These are phyloP conservation scores for Volvox carteri DNA, from an alignment of 163 green algal genomes.

Conservation along the genomic window DNA sequence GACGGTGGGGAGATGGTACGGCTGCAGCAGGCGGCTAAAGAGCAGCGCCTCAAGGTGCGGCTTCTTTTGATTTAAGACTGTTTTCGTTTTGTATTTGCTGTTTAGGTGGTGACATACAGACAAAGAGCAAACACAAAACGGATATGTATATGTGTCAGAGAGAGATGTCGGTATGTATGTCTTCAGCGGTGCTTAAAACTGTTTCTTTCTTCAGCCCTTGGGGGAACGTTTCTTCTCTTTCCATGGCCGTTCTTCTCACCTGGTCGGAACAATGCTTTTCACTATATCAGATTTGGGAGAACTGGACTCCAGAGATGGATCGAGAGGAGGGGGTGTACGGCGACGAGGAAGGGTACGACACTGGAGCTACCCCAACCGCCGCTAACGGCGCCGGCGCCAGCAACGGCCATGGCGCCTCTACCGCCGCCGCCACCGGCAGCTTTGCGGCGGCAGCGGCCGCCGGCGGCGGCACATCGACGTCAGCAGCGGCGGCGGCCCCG, in stretches of 20 bases:
- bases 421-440: slow-evolving; percentile 41
- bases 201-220: background rate
- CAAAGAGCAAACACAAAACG: no score
- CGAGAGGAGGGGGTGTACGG: slow-evolving; percentile 56
- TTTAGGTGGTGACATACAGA: no score
- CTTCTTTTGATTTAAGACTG: background rate
- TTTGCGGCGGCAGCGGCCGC: slow-evolving; percentile 28
- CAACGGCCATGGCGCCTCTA: slow-evolving; percentile 26
- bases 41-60: slow-evolving; percentile 77
- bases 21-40: slow-evolving; percentile 85
- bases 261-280: no score
- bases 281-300: slow-evolving; percentile 91
- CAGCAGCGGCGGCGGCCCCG: background rate
- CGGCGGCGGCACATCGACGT: slow-evolving; percentile 25
- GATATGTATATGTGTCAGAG: no score
- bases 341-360: slow-evolving; percentile 58
- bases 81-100: background rate
- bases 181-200: no score
- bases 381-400: slow-evolving; percentile 23
- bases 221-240: background rate
- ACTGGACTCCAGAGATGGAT: slow-evolving; percentile 77
- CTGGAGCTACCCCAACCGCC: slow-evolving; percentile 36
- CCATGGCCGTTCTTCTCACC: background rate
- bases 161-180: no score
- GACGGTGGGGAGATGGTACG: slow-evolving; percentile 74